Base-by-base conservation (phyloP, 169 alveolate genomes). In the Besnoitia besnoiti region DNA sequence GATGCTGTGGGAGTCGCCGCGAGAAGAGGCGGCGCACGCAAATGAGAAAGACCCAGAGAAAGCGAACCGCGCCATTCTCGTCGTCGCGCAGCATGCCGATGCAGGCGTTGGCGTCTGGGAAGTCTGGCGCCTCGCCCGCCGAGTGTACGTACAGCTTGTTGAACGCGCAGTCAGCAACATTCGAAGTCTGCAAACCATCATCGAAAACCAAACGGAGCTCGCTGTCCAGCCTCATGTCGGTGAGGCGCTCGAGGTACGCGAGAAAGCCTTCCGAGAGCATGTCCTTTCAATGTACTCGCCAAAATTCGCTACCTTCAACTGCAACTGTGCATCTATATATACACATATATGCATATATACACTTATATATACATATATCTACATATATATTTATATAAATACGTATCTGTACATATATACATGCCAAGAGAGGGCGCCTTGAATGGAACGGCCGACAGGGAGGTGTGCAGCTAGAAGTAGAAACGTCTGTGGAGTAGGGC, bases 91-190 rank as follows among this genome's bases (percentile, higher is more conserved):
- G 40, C 61, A 37, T 24, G n/a, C 87, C 59, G 61, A 19, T 16
- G 59, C 87, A 1, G 87, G 87, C 55, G 61, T 42, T 14, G 87
- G 87, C 0, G 37, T 77, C 61, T 77, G 87, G 87, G 87, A 77
- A 77, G 49, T 77, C 12, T 77, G 87, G 87, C 61, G 87, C 40
- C 61, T 77, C 40, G 87, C 87, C 50, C 87, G 49, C 40, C 55
- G 40, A 35, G 87, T 77, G 87, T 77, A 77, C 30, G 87, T 77
- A 77, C 87, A 77, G 44, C 59, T 77, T 37, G 55, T 77, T 8
- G 37, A 40, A 35, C 40, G 33, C 12, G 87, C 87, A 14, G 59
- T 77, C 87, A 77, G 40, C 40, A 77, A 77, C 59, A 77, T 77
- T 55, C 87, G 55, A 1, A 77, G 87, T 21, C 87, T 77, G 21